Evolutionary conservation across 2,329 filamentous ascomycete species (phyloP).

Genomic region (Teratosphaeria gauchensis): DNA sequence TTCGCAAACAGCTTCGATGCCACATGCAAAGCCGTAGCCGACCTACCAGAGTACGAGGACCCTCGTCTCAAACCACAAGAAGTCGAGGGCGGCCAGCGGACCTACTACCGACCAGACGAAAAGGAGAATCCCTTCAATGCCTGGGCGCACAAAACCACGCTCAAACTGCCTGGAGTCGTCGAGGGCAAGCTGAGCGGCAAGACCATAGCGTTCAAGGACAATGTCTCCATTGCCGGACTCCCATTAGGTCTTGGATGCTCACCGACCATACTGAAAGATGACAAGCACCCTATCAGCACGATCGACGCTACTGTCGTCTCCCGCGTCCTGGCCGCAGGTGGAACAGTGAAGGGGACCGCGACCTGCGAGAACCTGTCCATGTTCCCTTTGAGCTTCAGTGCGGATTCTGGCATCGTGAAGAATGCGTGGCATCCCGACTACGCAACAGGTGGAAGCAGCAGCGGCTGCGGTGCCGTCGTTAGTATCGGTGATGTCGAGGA

Average conservation of each 20-base stretch:
- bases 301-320: conserved; percentile 39
- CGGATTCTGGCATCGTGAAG: conserved; percentile 38
- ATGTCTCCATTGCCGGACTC: conserved; percentile 37
- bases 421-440: conserved; percentile 28
- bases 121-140: conserved; percentile 33
- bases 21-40: conserved; percentile 19
- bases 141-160: conserved; percentile 31
- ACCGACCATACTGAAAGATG: conserved; percentile 29
- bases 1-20: conserved; percentile 23
- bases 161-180: conserved; percentile 21
- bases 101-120: conserved; percentile 17
- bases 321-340: conserved; percentile 34
- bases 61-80: conserved; percentile 23
- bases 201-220: conserved; percentile 39
- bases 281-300: conserved; percentile 25
- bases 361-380: conserved; percentile 42
- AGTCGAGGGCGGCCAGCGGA: conserved; percentile 14
- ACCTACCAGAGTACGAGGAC: conserved; percentile 29
- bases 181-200: conserved; percentile 17
- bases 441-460: conserved; percentile 28
- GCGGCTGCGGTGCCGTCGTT: conserved; percentile 26
- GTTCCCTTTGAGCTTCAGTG: conserved; percentile 33
- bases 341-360: conserved; percentile 34
- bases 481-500: conserved; percentile 21
- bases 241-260: conserved; percentile 37